phyloP scores from a whole-genome alignment of 768 basidiomycete species.

The Scleroderma citrinum region DNA sequence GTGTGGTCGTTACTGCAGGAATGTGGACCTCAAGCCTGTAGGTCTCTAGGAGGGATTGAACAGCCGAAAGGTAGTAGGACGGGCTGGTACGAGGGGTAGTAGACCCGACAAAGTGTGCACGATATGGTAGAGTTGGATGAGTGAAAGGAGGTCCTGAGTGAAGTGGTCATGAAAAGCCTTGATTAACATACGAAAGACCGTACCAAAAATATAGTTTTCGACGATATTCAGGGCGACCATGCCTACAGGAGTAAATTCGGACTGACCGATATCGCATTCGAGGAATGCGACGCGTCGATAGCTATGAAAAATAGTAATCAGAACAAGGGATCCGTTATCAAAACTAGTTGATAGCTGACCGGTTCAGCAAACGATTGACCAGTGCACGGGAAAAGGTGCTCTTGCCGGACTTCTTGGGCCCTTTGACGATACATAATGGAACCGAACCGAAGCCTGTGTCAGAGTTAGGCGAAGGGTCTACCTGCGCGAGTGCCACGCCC shows the following conservation, averaged over 20 bases:
- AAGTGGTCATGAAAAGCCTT: background rate
- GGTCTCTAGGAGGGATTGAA: conserved; percentile 58
- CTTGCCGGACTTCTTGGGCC: conserved; percentile 85
- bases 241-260: conserved; percentile 87
- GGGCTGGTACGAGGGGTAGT: conserved; percentile 75
- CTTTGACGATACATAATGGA: conserved; percentile 64
- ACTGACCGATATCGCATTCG: conserved; percentile 91
- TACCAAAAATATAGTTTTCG: conserved; percentile 66
- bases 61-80: conserved; percentile 63
- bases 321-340: background rate
- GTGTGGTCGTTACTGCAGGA: conserved; percentile 27
- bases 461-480: background rate
- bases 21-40: conserved; percentile 68
- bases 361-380: conserved; percentile 58
- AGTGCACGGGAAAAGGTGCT: conserved; percentile 78
- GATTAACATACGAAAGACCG: background rate
- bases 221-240: conserved; percentile 77
- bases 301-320: conserved; percentile 28
- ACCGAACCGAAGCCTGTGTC: conserved; percentile 15
- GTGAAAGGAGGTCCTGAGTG: conserved; percentile 79
- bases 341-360: conserved; percentile 33
- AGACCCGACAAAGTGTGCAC: conserved; percentile 78
- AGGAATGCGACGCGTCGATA: conserved; percentile 83
- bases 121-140: conserved; percentile 64
- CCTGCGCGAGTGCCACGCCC: conserved; percentile 22